A percentile compares a stretch with the other conserved stretches of the same genome.
Evolutionary conservation across 2,329 filamentous ascomycete species (phyloP).

Genomic region (Sporothrix euskadiensis): DNA sequence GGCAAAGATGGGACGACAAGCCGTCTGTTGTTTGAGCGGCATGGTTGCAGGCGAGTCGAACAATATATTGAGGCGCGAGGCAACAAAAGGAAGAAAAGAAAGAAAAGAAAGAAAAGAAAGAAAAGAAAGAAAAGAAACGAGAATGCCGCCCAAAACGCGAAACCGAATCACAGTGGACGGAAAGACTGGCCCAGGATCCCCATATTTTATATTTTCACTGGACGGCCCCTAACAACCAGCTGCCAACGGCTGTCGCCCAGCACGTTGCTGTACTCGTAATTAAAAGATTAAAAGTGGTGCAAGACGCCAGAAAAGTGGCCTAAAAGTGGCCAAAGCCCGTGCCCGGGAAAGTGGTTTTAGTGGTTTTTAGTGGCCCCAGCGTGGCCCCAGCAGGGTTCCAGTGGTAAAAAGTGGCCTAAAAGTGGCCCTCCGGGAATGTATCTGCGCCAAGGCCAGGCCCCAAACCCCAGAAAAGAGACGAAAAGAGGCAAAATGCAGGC

Average conservation of each 20-base stretch:
- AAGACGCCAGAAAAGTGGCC: slow-evolving; percentile 2
- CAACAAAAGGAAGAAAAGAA: background rate
- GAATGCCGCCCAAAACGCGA: no score
- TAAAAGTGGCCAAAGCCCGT: slow-evolving; percentile 8
- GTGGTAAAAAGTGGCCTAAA: slow-evolving; percentile 1
- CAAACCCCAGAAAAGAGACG: background rate
- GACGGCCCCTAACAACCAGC: background rate
- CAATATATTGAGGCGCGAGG: background rate
- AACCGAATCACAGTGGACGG: no score
- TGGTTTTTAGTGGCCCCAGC: background rate
- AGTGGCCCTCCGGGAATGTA: background rate
- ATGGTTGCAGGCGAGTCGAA: background rate
- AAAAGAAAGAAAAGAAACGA: background rate
- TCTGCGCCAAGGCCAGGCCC: background rate
- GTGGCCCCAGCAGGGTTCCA: background rate
- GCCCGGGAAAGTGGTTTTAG: background rate
- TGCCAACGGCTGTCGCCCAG: background rate
- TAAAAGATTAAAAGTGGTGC: slow-evolving; percentile 11
- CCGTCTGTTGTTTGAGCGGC: slow-evolving; percentile 20
- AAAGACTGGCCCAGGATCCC: no score
- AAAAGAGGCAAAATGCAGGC: no score
- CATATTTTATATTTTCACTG: no score
- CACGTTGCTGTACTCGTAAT: background rate
- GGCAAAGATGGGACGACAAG: slow-evolving; percentile 21
- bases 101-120: background rate